Evolutionary conservation across 768 basidiomycete species (phyloP).

Genomic region (Postia placenta): DNA sequence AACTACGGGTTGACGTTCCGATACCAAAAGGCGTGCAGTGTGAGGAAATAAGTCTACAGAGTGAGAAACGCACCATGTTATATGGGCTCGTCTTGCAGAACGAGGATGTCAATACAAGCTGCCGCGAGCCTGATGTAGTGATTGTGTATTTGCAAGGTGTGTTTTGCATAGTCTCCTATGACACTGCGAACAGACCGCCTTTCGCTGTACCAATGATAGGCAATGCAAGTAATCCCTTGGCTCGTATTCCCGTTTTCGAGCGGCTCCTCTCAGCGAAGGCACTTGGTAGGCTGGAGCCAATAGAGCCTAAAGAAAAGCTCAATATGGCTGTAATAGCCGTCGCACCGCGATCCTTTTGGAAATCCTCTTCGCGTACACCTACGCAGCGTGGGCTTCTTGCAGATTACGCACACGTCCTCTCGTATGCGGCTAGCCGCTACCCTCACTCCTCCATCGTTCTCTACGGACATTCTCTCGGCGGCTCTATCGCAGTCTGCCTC

Average conservation of each 20-base stretch:
- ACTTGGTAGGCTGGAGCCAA: background rate
- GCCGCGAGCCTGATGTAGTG: conserved; percentile 13
- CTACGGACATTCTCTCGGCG: conserved; percentile 47
- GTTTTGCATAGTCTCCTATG: background rate
- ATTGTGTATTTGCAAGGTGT: conserved; percentile 34
- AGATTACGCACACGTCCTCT: conserved; percentile 34
- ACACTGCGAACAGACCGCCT: too few species aligned
- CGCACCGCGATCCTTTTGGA: conserved; percentile 47
- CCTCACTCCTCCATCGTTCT: conserved; percentile 29
- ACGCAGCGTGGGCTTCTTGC: conserved; percentile 32
- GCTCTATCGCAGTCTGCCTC: conserved; percentile 35
- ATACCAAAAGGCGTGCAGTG: conserved; percentile 20
- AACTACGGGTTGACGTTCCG: conserved; percentile 19
- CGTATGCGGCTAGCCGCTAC: conserved; percentile 26
- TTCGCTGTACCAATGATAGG: too few species aligned
- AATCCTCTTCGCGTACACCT: conserved; percentile 32
- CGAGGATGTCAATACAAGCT: background rate
- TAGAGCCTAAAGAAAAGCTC: background rate
- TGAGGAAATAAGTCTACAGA: conserved; percentile 23
- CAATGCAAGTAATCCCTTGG: conserved; percentile 46
- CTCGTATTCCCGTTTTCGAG: conserved; percentile 38
- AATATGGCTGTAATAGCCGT: conserved; percentile 28
- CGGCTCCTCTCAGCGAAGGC: conserved; percentile 18
- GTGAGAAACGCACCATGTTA: conserved; percentile 15
- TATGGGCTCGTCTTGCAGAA: conserved; percentile 22